Percentiles rank a stretch among this genome's conserved stretches.
phyloP scores from a whole-genome alignment of 106 monocot species.

The Dendrobium officinale region DNA sequence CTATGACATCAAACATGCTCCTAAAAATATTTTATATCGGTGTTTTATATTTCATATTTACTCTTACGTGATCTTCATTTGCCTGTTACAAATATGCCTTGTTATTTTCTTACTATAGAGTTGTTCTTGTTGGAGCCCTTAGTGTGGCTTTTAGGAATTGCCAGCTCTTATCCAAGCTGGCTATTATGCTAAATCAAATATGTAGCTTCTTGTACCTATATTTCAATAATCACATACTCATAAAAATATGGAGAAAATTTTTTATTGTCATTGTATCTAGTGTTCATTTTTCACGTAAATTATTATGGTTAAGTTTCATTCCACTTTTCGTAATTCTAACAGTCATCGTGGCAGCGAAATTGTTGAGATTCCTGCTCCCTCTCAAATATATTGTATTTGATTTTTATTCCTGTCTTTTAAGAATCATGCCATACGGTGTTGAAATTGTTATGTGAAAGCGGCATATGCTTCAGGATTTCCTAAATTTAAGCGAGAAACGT shows the following conservation, averaged over 20 bases:
- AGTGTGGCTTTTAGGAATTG: neutral
- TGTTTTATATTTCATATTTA: neutral
- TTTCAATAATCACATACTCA: neutral
- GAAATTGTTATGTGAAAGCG: neutral
- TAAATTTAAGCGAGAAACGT: neutral
- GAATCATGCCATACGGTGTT: neutral
- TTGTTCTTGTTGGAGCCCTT: too few relatives aligned
- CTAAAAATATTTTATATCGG: neutral
- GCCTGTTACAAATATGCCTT: too few relatives aligned
- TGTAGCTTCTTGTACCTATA: neutral
- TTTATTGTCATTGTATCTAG: neutral
- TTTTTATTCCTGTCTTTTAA: neutral
- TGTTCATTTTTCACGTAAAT: neutral
- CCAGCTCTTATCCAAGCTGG: neutral
- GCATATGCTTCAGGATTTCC: neutral
- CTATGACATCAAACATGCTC: neutral
- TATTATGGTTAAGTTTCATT: conserved; percentile 2
- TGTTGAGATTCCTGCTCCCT: neutral
- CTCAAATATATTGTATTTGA: neutral
- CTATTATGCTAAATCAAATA: neutral
- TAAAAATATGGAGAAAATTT: neutral
- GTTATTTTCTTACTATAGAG: too few relatives aligned
- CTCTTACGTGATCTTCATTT: neutral
- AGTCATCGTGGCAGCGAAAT: neutral
- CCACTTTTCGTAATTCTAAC: neutral